phyloP scores from a whole-genome alignment of 202 grass and related monocot genomes.

The Setaria italica region DNA sequence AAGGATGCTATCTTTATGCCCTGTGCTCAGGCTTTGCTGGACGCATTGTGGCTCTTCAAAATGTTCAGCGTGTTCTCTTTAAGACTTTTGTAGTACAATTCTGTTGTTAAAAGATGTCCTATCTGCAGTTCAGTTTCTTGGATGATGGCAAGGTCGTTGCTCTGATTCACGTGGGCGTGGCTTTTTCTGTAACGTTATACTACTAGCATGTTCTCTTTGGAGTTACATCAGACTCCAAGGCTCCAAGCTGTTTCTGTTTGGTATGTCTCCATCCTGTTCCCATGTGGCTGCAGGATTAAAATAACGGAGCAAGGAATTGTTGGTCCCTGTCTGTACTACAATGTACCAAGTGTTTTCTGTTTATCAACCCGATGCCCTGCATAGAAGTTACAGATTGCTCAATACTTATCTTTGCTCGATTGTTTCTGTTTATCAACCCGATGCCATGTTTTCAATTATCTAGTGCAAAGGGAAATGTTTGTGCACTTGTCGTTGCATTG shows the following conservation, averaged over 20 bases:
- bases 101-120: neutral
- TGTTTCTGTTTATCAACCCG: neutral
- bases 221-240: neutral
- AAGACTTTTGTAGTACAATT: conserved; percentile 6
- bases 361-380: neutral
- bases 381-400: conserved; percentile 12
- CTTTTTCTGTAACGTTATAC: neutral
- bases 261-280: conserved; percentile 37
- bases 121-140: neutral
- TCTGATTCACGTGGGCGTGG: conserved; percentile 11
- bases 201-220: neutral
- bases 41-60: neutral
- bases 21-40: neutral
- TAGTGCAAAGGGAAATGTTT: neutral
- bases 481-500: neutral
- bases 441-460: neutral
- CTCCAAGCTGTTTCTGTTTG: neutral
- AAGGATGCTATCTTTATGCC: neutral
- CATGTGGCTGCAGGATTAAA: conserved; percentile 44
- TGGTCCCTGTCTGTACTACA: conserved; percentile 17
- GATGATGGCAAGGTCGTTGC: conserved; percentile 12
- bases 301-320: conserved; percentile 35
- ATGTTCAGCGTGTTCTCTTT: neutral
- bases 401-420: neutral
- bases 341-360: conserved; percentile 26